A percentile compares a stretch with the other conserved stretches of the same genome.
These are phyloP conservation scores for Plasmodium vivax DNA, from an alignment of 169 alveolate species.

Conservation along the genomic window DNA sequence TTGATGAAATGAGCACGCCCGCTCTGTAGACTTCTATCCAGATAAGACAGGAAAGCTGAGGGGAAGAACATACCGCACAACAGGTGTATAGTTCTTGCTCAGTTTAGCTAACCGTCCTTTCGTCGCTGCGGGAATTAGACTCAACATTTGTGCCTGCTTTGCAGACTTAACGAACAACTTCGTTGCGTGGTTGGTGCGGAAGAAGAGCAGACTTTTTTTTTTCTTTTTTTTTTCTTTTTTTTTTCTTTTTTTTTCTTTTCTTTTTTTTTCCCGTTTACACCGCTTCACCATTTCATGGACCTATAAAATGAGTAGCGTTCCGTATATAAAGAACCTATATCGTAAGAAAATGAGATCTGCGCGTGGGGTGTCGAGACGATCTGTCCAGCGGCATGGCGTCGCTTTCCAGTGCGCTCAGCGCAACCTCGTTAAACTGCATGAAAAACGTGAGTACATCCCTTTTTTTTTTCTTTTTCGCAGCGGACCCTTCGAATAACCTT, in stretches of 20 bases:
- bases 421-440: not conserved
- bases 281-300: not conserved
- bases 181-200: not conserved
- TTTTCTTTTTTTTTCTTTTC: not conserved
- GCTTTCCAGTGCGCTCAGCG: not conserved
- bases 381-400: not conserved
- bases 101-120: not conserved
- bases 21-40: not conserved
- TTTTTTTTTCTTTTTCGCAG: not conserved
- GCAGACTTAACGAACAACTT: not conserved
- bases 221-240: not conserved
- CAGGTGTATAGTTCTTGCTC: not conserved
- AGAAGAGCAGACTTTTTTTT: not conserved
- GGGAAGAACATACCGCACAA: not conserved
- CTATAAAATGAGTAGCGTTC: constrained; percentile 30
- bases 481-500: constrained; percentile 49
- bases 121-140: not conserved
- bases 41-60: not conserved
- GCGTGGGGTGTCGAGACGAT: not conserved
- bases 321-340: constrained; percentile 47
- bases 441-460: not conserved
- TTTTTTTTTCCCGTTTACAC: constrained; percentile 7
- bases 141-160: not conserved
- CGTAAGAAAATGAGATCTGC: constrained; percentile 15
- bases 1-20: not conserved